Base-by-base conservation (phyloP, 352 stramenopile species). In the Phytophthora pinifolia region DNA sequence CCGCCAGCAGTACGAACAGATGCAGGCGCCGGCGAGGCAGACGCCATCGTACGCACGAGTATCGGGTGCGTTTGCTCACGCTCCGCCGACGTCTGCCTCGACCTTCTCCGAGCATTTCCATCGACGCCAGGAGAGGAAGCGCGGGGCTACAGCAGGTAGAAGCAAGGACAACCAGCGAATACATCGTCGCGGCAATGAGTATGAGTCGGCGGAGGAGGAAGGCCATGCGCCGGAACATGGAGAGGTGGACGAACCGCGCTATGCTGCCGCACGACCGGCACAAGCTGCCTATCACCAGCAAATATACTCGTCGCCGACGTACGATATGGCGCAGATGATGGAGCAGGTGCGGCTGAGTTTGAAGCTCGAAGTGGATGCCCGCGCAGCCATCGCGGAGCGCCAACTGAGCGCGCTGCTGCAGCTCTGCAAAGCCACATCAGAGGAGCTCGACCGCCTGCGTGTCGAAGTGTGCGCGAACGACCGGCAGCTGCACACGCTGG, bases 311-410 rank as follows among this genome's bases (percentile, higher is more conserved):
- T 88, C 76, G n/a, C 80, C 74, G 41, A 82, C 75, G 22, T 92
- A 92, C 63, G 76, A 94, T 56, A 62, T 92, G 30, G 75, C 81
- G 15, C 78, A 88, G 42, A 89, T 94, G 81, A 94, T 92, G 77
- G 83, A 94, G 58, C 81, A 90, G 54, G 71, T 94, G 14, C 79
- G 81, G 5, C 56, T 89, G 17, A 94, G 83, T 52, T 66, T 94
- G 43, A 91, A 94, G 39, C 64, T 92, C 34, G 83, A 94, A 67
- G 78, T 94, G 29, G 83, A 92, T 46, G 81, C 80, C 17, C 78
- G 80, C 7, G 82, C 80, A 5, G 82, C 76, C 14, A 88, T 91
- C 46, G 79, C 79, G 0, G 82, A 92, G 65, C 76, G 84, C 1
- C 82, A 94, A 59, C 47, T 94, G n/a, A 89, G 79, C 30, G 77